A percentile compares a stretch with the other conserved stretches of the same genome.
phyloP scores from a whole-genome alignment of 1,284 basidiomycete species.

The Boletus nobilissimus region DNA sequence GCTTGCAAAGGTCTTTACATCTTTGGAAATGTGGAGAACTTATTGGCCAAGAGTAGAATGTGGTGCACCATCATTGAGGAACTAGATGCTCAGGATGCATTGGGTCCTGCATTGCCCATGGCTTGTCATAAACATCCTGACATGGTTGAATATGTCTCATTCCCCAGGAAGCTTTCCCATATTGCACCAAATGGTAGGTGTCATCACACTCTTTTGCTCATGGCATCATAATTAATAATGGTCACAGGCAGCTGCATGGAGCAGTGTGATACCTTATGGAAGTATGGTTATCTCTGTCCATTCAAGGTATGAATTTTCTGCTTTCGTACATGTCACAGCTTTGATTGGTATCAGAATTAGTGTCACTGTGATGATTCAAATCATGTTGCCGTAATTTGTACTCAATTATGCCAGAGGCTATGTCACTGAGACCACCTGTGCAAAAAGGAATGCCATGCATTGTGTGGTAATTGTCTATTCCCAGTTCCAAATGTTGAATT shows the following conservation, averaged over 20 bases:
- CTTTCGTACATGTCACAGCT: not conserved
- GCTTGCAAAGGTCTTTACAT: conserved; percentile 79
- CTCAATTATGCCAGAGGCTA: conserved; percentile 60
- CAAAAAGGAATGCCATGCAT: conserved; percentile 59
- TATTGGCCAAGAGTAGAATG: conserved; percentile 61
- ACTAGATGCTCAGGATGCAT: conserved; percentile 55
- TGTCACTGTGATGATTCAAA: conserved; percentile 74
- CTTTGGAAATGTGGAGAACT: conserved; percentile 69
- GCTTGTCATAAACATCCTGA: conserved; percentile 68
- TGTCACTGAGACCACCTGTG: conserved; percentile 73
- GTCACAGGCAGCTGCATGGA: conserved; percentile 68
- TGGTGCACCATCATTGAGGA: conserved; percentile 70
- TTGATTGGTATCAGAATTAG: conserved; percentile 48
- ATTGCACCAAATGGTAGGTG: conserved; percentile 67
- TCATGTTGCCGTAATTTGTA: conserved; percentile 63
- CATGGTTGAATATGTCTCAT: conserved; percentile 51
- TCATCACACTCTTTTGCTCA: not conserved
- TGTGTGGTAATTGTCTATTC: conserved; percentile 69
- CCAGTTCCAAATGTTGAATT: conserved; percentile 58
- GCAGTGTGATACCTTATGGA: conserved; percentile 64
- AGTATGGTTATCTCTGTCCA: conserved; percentile 77
- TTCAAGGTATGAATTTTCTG: conserved; percentile 58
- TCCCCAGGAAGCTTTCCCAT: conserved; percentile 62
- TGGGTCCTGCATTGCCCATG: conserved; percentile 65
- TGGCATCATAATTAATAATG: conserved; percentile 1